Conservation (phyloP, 2,329 filamentous ascomycete genomes). For the Fusarium euwallaceae region DNA sequence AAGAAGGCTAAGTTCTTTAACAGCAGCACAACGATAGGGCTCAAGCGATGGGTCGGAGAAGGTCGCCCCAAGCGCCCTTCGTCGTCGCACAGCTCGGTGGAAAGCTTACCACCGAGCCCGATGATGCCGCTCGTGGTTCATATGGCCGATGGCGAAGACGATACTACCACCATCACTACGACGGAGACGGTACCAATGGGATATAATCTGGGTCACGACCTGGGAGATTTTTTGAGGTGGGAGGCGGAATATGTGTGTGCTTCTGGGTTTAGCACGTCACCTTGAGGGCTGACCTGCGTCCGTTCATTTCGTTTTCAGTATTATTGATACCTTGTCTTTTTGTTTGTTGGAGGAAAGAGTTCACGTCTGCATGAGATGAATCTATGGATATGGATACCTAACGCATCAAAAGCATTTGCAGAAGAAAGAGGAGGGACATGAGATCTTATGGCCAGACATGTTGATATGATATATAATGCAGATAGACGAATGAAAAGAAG, state of each 20-base stretch:
- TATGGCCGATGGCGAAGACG: conserved; percentile 52
- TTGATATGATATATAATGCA: conserved; percentile 30
- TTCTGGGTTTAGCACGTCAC: conserved; percentile 42
- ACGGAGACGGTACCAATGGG: conserved; percentile 65
- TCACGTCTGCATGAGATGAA: conserved; percentile 13
- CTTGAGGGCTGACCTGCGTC: conserved; percentile 15
- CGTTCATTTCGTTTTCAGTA: conserved; percentile 4
- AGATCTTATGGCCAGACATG: conserved; percentile 1
- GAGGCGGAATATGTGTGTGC: conserved; percentile 65
- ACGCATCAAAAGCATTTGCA: conserved; percentile 33
- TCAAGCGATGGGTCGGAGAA: conserved; percentile 55
- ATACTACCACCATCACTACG: conserved; percentile 3
- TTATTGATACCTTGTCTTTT: conserved; percentile 12
- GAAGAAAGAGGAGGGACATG: conserved; percentile 5
- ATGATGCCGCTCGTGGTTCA: conserved; percentile 61
- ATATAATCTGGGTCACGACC: conserved; percentile 70
- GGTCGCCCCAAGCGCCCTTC: conserved; percentile 49
- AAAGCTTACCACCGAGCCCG: conserved; percentile 64
- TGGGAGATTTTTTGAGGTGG: conserved; percentile 71
- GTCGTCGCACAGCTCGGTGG: conserved; percentile 43
- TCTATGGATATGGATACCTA: conserved; percentile 9
- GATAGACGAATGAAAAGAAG: conserved; percentile 31
- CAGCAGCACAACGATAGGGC: conserved; percentile 33
- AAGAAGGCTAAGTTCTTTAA: conserved; percentile 50
- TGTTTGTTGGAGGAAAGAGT: conserved; percentile 9